Conservation (phyloP, 1,139 yeast species). For the Kazachstania sp. region DNA sequence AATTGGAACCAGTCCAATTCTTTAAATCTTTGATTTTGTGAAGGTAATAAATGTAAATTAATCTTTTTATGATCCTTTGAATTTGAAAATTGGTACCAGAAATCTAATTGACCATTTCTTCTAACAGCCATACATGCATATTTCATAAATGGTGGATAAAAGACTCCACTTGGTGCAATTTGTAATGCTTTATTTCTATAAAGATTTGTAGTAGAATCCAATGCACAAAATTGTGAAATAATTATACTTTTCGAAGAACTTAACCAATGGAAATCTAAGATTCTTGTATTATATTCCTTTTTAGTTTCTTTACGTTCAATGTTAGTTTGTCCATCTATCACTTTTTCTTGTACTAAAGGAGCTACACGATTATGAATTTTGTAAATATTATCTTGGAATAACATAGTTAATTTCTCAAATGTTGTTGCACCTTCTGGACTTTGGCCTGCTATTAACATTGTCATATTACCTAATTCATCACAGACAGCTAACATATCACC, state of each 20-base stretch:
- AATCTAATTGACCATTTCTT: slow-evolving; percentile 30
- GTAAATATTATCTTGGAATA: slow-evolving; percentile 31
- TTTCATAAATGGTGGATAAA: slow-evolving; percentile 32
- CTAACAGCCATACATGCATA: slow-evolving; percentile 31
- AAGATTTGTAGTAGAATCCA: slow-evolving; percentile 21
- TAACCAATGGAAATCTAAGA: slow-evolving; percentile 30
- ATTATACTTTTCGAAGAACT: slow-evolving; percentile 29
- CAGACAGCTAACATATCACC: slow-evolving; percentile 32
- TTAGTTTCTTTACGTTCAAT: slow-evolving; percentile 28
- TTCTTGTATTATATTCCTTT: slow-evolving; percentile 27
- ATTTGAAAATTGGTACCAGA: slow-evolving; percentile 33
- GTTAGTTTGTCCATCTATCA: neutral
- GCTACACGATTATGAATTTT: slow-evolving; percentile 28
- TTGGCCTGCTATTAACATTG: slow-evolving; percentile 30
- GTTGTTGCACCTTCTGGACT: slow-evolving; percentile 30
- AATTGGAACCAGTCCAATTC: slow-evolving; percentile 29
- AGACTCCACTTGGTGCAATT: slow-evolving; percentile 29
- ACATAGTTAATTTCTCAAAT: slow-evolving; percentile 28
- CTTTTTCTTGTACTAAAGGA: slow-evolving; percentile 15
- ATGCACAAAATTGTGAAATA: slow-evolving; percentile 27
- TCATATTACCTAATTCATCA: slow-evolving; percentile 31
- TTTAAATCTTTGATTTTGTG: slow-evolving; percentile 18
- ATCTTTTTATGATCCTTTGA: slow-evolving; percentile 32
- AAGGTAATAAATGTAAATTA: slow-evolving; percentile 22
- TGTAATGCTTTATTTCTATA: slow-evolving; percentile 30